Conservation (phyloP, 768 basidiomycete genomes). For the Solioccasus polychromus region DNA sequence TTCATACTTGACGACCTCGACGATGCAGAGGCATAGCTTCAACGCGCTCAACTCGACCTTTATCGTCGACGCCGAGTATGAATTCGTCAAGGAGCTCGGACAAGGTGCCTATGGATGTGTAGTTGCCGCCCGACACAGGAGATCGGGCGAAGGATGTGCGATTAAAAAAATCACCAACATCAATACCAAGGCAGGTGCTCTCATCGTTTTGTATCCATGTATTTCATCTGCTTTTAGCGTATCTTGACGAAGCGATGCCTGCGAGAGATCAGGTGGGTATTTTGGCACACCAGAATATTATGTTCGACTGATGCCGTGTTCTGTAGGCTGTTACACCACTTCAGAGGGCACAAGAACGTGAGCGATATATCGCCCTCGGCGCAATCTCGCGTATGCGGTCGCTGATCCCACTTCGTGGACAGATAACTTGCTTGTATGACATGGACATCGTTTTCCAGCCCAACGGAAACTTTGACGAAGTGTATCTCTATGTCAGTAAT, state of each 20-base stretch:
- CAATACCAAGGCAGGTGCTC: slow-evolving; percentile 68
- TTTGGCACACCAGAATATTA: not conserved
- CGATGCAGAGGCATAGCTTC: slow-evolving; percentile 76
- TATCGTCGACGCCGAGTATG: slow-evolving; percentile 84
- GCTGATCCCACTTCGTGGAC: slow-evolving; percentile 10
- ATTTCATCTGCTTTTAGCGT: slow-evolving; percentile 45
- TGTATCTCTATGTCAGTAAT: slow-evolving; percentile 79
- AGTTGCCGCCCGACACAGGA: slow-evolving; percentile 78
- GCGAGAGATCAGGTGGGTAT: slow-evolving; percentile 82
- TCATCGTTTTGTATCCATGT: not conserved
- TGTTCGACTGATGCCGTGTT: slow-evolving; percentile 12
- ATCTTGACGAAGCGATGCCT: slow-evolving; percentile 97
- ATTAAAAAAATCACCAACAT: slow-evolving; percentile 97
- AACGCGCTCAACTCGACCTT: slow-evolving; percentile 84
- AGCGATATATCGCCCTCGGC: slow-evolving; percentile 22
- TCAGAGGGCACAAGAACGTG: slow-evolving; percentile 98
- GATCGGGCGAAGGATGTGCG: slow-evolving; percentile 85
- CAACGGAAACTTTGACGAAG: slow-evolving; percentile 91
- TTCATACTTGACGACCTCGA: slow-evolving; percentile 15
- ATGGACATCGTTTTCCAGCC: slow-evolving; percentile 97
- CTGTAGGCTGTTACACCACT: slow-evolving; percentile 86
- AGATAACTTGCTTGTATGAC: slow-evolving; percentile 97
- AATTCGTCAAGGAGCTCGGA: slow-evolving; percentile 95
- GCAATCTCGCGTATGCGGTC: not conserved
- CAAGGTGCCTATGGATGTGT: slow-evolving; percentile 96